phyloP scores from a whole-genome alignment of 2,329 filamentous ascomycete genomes.

The Hypoxylon sp. region DNA sequence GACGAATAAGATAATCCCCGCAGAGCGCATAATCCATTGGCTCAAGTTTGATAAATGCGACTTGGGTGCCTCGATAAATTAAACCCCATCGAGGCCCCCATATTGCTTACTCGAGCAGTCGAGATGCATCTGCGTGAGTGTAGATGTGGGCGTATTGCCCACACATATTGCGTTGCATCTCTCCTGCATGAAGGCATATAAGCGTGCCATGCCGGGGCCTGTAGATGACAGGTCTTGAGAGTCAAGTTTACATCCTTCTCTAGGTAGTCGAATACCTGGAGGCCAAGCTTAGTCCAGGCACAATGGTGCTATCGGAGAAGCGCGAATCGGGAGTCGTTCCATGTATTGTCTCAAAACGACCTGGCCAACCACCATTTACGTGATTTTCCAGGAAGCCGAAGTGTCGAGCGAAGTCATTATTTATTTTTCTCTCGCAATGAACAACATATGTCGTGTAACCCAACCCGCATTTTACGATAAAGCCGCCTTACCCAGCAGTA shows the following conservation, averaged over 20 bases:
- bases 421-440: constrained; percentile 20
- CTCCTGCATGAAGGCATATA: constrained; percentile 48
- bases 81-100: constrained; percentile 40
- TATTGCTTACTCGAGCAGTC: constrained; percentile 48
- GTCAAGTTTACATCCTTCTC: constrained; percentile 37
- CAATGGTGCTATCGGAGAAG: constrained; percentile 44
- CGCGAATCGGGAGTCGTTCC: constrained; percentile 52
- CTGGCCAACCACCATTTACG: constrained; percentile 33
- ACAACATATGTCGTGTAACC: constrained; percentile 48
- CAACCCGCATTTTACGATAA: constrained; percentile 44
- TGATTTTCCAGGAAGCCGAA: constrained; percentile 28
- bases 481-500: constrained; percentile 45
- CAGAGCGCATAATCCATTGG: constrained; percentile 46
- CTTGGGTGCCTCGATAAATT: constrained; percentile 42
- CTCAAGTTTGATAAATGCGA: constrained; percentile 40
- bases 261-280: constrained; percentile 30
- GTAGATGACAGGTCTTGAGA: constrained; percentile 33
- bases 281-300: constrained; percentile 43
- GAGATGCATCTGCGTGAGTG: constrained; percentile 46
- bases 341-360: constrained; percentile 43
- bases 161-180: constrained; percentile 48
- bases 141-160: constrained; percentile 39
- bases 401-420: constrained; percentile 41
- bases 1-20: constrained; percentile 51
- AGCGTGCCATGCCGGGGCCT: constrained; percentile 35